These are phyloP conservation scores for Colletotrichum magnum DNA, from an alignment of 2,329 filamentous ascomycete species.

Conservation along the genomic window DNA sequence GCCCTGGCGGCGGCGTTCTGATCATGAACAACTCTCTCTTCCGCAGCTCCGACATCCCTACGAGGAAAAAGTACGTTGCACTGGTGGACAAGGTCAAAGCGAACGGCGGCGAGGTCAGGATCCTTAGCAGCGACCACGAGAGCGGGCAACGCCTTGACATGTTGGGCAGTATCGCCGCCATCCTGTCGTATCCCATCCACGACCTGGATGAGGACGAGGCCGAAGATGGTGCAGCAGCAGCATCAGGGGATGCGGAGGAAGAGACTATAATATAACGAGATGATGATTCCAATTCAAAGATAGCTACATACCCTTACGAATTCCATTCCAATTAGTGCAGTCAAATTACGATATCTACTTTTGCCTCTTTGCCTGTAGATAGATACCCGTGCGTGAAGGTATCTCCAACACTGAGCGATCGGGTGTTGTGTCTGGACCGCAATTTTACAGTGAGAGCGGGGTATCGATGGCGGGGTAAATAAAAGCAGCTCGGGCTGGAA, in stretches of 20 bases:
- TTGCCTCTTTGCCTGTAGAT: too few species aligned
- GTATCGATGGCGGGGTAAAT: conserved; percentile 21
- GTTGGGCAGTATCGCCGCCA: conserved; percentile 88
- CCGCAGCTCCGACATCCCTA: conserved; percentile 82
- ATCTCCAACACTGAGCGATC: too few species aligned
- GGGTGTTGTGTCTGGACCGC: too few species aligned
- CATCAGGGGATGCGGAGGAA: conserved; percentile 8
- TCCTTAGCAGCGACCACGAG: conserved; percentile 95
- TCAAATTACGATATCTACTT: too few species aligned
- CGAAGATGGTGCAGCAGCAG: conserved; percentile 48
- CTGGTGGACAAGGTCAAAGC: conserved; percentile 91
- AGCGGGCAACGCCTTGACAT: conserved; percentile 89
- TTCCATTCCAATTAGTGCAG: too few species aligned
- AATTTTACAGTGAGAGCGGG: neutral
- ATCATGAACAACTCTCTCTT: conserved; percentile 92
- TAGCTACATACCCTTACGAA: too few species aligned
- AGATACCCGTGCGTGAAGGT: too few species aligned
- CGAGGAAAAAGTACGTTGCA: conserved; percentile 83
- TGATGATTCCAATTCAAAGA: conserved; percentile 4
- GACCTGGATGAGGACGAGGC: conserved; percentile 82
- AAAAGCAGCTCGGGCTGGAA: conserved; percentile 6
- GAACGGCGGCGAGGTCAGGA: conserved; percentile 87
- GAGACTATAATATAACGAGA: conserved; percentile 30
- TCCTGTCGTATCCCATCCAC: conserved; percentile 88
- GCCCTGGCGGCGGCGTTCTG: conserved; percentile 85